Base-by-base conservation (phyloP, 257 asterid genomes). In the Gentiana dahurica region DNA sequence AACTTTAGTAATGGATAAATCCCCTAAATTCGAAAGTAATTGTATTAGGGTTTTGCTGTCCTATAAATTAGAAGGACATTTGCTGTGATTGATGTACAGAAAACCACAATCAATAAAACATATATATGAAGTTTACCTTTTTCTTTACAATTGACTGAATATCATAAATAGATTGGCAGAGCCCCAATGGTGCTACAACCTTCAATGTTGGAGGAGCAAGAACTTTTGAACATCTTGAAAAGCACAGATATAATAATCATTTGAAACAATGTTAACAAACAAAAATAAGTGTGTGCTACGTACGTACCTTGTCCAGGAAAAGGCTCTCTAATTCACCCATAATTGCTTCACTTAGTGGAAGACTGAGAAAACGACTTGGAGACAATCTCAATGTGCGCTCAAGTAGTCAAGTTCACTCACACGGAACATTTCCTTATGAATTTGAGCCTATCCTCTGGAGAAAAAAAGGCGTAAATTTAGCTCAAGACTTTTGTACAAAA, bases 141-240 rank as follows among this genome's bases (percentile, higher is more conserved):
- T n/a, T n/a, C n/a, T n/a, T n/a, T n/a, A n/a, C n/a, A n/a, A 85
- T 72, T 24, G 92, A 79, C 58, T 63, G 75, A 63, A 91, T 75
- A 69, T 91, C 96, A 13, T 79, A 87, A 36, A 91, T 76, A 64
- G 90, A 83, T 6, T 82, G 55, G 58, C 93, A 77, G 5, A 89
- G 73, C 55, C 97, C 97, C 52, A 84, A 53, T 15, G 81, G 72
- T 6, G 80, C 79, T 37, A 89, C 75, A 50, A 85, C 88, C 97
- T 89, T 63, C 50, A 57, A 67, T 55, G 39, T 49, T 49, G 36
- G 50, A 24, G 24, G 24, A 49, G 53, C 34, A 54, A 65, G 9
- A 4, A 65, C 8, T 43, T 41, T 8, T 41, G 43, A 13, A 34
- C 15, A 41, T 54, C 9, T 37, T 44, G 35, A 61, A 33, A 64